Base-by-base conservation (phyloP, 2,329 filamentous ascomycete species). In the Sclerotinia sclerotiorum region DNA sequence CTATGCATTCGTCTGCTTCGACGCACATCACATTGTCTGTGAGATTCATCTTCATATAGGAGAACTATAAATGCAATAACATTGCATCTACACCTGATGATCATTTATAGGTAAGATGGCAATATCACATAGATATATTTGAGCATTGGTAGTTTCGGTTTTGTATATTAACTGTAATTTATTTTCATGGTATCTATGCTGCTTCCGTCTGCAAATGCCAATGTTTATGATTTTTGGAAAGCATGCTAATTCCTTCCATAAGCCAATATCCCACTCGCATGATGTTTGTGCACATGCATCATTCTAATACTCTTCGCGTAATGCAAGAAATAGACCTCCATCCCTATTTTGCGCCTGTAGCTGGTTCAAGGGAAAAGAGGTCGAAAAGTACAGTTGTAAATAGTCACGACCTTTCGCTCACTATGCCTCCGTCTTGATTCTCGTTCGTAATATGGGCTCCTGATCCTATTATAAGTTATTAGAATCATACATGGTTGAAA, bases 401-500 rank as follows among this genome's bases (percentile, higher is more conserved):
- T 27, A 42, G 55, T 58, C 11, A 13, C 11, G 10, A 19, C 55
- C 15, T 27, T 27, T 51, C 24, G 19, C 11, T 63, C 19, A 46
- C 54, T 69, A 32, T 32, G 67, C 27, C 48, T 69, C 67, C 17
- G 63, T 69, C 39, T 69, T 81, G 73, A 85, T 63, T n/a, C 58
- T 68, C 13, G 65, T 68, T 51, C 68, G 49, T 54, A 69, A 52
- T 7, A 46, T 27, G 15, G 52, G 48, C 24, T 69, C 55, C 6
- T 69, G 65, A 32, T 69, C 68, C 68, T 69, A 49, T 44, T 2
- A 15, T 29, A 21, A 24, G n/a, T 68, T 19, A 65, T 44, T 49
- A 46, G 21, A 51, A 48, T 29, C 42, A 24, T 4, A 3, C 52
- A 35, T 42, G 6, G 27, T n/a, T 39, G n/a, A 42, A 10, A 32